Base-by-base conservation (phyloP, 1,284 basidiomycete genomes). In the Pisolithus thermaeus region DNA sequence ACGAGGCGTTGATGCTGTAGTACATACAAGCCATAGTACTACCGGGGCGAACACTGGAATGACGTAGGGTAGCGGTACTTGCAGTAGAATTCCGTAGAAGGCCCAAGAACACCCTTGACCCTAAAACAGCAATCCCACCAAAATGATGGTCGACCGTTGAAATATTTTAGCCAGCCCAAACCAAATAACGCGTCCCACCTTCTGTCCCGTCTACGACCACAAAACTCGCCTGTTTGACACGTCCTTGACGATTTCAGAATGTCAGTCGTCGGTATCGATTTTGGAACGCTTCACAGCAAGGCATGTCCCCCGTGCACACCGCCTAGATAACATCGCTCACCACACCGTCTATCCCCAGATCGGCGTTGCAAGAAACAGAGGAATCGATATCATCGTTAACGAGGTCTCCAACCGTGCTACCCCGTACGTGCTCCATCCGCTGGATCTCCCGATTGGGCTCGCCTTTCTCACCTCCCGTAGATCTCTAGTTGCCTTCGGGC, bases 401-500 rank as follows among this genome's bases (percentile, higher is more conserved):
- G 94, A 97, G 71, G 92, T 95, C 55, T 96, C 92, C 16, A 97
- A 96, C 77, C 87, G 94, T 58, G 80, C 84, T 35, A 97, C 94
- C 41, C 94, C 93, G 91, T 95, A 58, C 64, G 90, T 70, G 14
- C 38, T 30, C 35, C n/a, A 6, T 45, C 3, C 8, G 12, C 16
- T 7, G 23, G 41, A 11, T 20, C 22, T 47, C 32, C 32, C 12
- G 12, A 35, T 35, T 14, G 12, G 12, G 32, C 12, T 5, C 32
- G 12, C 1, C 25, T 30, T 49, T 25, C 44, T 36, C 44, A 35
- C 46, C 25, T 37, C 12, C 49, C 52, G 1, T 60, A 95, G 92
- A 65, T 95, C 94, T 42, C 81, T 97, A 56, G 84, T 97, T 57
- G 92, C 90, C 7, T 97, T 96, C 72, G 93, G 92, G 27, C 80